A percentile compares a stretch with the other conserved stretches of the same genome.
phyloP scores from a whole-genome alignment of 2,329 filamentous ascomycete genomes.

The Huntiella abstrusa region DNA sequence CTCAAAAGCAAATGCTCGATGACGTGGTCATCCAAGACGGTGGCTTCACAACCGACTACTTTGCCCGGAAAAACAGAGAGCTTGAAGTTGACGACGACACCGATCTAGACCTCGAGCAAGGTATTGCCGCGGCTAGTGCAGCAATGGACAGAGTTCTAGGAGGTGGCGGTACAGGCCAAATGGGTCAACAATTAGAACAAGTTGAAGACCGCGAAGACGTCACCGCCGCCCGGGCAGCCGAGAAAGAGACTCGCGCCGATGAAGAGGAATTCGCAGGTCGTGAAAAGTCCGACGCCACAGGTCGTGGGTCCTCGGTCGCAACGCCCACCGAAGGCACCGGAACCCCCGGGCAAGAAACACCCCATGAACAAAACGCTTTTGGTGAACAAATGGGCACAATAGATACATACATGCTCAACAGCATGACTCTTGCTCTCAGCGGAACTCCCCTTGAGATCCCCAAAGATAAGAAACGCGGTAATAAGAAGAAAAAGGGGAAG shows the following conservation, averaged over 20 bases:
- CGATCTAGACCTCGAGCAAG: slow-evolving; percentile 29
- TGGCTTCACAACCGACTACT: slow-evolving; percentile 92
- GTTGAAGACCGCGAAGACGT: slow-evolving; percentile 90
- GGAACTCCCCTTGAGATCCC: slow-evolving; percentile 42
- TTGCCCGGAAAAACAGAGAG: slow-evolving; percentile 45
- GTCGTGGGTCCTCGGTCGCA: too few relatives aligned
- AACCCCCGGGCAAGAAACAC: too few relatives aligned
- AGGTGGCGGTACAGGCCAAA: slow-evolving; percentile 34
- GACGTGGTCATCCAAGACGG: slow-evolving; percentile 98
- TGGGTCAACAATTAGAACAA: slow-evolving; percentile 66
- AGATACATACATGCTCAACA: slow-evolving; percentile 56
- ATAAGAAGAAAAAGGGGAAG: slow-evolving; percentile 34
- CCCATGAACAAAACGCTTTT: slow-evolving; percentile 36
- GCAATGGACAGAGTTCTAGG: slow-evolving; percentile 74
- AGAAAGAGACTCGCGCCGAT: slow-evolving; percentile 75
- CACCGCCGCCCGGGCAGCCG: slow-evolving; percentile 66
- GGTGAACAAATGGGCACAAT: slow-evolving; percentile 40
- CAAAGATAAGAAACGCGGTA: slow-evolving; percentile 44
- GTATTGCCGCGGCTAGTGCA: slow-evolving; percentile 47
- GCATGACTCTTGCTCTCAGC: slow-evolving; percentile 44
- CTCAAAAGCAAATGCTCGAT: slow-evolving; percentile 93
- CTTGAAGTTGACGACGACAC: slow-evolving; percentile 6
- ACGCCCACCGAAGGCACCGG: too few relatives aligned
- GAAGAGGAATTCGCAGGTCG: slow-evolving; percentile 64
- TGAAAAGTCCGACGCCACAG: slow-evolving; percentile 17